A percentile compares a stretch with the other conserved stretches of the same genome.
phyloP scores from a whole-genome alignment of 805 yeast genomes.

The Wickerhamomyces pijperi region DNA sequence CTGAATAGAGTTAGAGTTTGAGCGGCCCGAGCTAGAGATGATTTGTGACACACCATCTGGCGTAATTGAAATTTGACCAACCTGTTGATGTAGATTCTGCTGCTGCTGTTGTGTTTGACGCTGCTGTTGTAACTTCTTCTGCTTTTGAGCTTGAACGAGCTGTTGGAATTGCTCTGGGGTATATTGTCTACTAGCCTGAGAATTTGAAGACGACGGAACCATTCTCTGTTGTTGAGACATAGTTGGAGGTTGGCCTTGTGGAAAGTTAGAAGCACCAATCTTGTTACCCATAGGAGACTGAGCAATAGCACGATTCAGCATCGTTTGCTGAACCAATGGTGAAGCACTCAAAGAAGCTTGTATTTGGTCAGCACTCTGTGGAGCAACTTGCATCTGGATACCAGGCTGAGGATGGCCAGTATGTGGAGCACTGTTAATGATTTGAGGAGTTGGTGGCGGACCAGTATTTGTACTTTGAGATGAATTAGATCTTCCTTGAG shows the following conservation, averaged over 20 bases:
- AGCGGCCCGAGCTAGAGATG: slow-evolving; percentile 1
- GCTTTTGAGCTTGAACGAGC: slow-evolving; percentile 30
- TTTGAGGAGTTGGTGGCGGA: neutral
- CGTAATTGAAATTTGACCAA: slow-evolving; percentile 8
- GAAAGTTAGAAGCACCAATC: neutral
- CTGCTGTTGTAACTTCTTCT: slow-evolving; percentile 11
- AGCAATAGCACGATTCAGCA: neutral
- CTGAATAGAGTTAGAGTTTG: slow-evolving; percentile 14
- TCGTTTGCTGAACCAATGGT: neutral
- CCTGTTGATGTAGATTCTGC: slow-evolving; percentile 6
- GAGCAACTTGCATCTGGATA: neutral
- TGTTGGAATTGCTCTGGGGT: slow-evolving; percentile 54
- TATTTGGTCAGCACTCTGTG: neutral
- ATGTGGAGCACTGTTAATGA: neutral
- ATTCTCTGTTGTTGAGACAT: neutral
- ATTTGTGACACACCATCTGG: slow-evolving; percentile 5
- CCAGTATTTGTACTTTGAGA: slow-evolving; percentile 3
- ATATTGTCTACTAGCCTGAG: slow-evolving; percentile 29
- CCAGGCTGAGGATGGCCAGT: neutral
- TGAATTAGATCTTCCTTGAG: neutral
- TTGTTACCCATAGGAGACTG: neutral
- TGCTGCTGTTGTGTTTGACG: slow-evolving; percentile 6
- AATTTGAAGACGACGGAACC: neutral
- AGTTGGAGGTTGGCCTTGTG: neutral
- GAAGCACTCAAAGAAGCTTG: neutral